These are phyloP conservation scores for Parasitella parasitica DNA, from an alignment of 371 early-diverging fungal species.

Conservation along the genomic window DNA sequence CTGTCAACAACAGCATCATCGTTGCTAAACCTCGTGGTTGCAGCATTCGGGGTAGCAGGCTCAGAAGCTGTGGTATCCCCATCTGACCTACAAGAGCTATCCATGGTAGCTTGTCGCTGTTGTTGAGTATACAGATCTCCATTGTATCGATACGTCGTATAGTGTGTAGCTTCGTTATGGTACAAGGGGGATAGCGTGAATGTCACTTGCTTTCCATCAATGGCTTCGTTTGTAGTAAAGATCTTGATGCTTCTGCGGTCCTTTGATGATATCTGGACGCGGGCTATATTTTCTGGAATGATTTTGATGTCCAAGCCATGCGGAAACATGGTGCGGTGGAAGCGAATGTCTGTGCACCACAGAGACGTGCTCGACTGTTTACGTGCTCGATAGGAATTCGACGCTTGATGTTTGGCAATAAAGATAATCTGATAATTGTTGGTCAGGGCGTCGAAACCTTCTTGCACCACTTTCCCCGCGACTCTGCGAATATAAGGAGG, in stretches of 20 bases:
- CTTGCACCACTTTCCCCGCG: slow-evolving; percentile 44
- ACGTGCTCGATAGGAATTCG: slow-evolving; percentile 36
- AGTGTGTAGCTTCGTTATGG: not conserved
- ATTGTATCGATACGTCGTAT: slow-evolving; percentile 5
- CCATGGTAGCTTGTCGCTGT: not conserved
- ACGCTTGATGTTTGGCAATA: slow-evolving; percentile 45
- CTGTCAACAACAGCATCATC: not conserved
- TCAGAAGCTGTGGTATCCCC: not conserved
- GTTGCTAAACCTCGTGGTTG: not conserved
- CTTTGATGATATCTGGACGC: slow-evolving; percentile 26
- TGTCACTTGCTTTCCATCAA: slow-evolving; percentile 43
- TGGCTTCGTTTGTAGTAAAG: slow-evolving; percentile 32
- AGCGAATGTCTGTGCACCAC: slow-evolving; percentile 50
- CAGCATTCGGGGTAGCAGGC: not conserved
- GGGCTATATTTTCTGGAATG: slow-evolving; percentile 27
- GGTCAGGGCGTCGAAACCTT: slow-evolving; percentile 30
- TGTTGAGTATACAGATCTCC: not conserved
- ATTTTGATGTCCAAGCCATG: slow-evolving; percentile 40
- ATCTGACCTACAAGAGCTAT: not conserved
- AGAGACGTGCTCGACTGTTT: slow-evolving; percentile 14
- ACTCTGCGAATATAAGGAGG: slow-evolving; percentile 57
- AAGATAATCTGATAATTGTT: slow-evolving; percentile 29
- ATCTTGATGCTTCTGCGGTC: slow-evolving; percentile 32
- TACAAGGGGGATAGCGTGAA: slow-evolving; percentile 20
- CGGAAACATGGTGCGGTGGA: slow-evolving; percentile 35